Evolutionary conservation across 2,329 filamentous ascomycete species (phyloP), one percentile per base, ranked within the genome.

Genomic region (Colletotrichum gloeosporioides): DNA sequence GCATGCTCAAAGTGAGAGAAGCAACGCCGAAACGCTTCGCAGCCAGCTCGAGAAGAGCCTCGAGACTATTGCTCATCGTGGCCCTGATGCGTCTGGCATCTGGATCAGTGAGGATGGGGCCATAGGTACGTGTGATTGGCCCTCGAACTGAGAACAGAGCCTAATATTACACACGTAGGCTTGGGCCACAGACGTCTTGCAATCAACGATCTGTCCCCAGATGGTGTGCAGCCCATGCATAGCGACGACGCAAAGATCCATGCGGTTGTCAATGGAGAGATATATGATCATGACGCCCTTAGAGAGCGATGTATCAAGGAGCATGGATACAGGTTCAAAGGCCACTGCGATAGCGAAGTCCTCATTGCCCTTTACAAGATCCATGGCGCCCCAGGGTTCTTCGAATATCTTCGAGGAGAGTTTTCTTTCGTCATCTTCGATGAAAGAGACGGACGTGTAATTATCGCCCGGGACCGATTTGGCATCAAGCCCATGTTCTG

Each of bases 401-500:
- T 85, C 6, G 76, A 81, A 16, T 84, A 89, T 70, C 82, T 92
- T 3, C 84, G 89, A 7, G 90, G 90, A 22, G 90, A 92, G 78
- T 92, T 91, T 77, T 86, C 89, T 0, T 83, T 91, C 18, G 86
- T 89, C 16, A 79, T 92, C 1, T 90, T 87, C 71, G 90, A 92
- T 76, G 74, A 76, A 10, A 73, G 55, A 7, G 80, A 81, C 4
- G 80, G 86, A 67, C 76, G 84, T 0, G 82, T 91, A 36, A 81
- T 92, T 36, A 88, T 86, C 0, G 89, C 84, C 1, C 82, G 89
- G 16, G 90, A 92, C 79, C 86, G 90, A 1, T 91, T 88, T 79
- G 90, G 90, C 4, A 89, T 92, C 79, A 92, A 92, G 79, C 89
- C 90, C 3, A 83, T 92, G n/a, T 88, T 89, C 75, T 92, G 87